These are phyloP conservation scores for Eucalyptus marginata DNA, from an alignment of 345 rosid species.

Conservation along the genomic window DNA sequence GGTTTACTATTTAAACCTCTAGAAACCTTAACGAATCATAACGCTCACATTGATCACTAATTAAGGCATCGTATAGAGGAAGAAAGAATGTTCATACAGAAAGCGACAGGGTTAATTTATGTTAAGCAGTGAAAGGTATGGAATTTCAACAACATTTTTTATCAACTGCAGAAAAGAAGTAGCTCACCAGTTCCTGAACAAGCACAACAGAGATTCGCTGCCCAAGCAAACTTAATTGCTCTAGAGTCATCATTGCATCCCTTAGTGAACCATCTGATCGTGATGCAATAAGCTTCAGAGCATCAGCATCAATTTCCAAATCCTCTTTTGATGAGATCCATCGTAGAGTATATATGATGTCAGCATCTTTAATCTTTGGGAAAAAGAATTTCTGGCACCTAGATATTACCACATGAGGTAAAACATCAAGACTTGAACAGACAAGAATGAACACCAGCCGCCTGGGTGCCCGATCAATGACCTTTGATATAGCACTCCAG, in stretches of 20 bases:
- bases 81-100: not conserved
- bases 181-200: conserved; percentile 90
- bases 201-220: conserved; percentile 69
- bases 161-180: not conserved
- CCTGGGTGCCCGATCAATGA: conserved; percentile 72
- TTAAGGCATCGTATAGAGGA: not conserved
- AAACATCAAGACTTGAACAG: conserved; percentile 76
- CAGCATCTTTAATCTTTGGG: conserved; percentile 87
- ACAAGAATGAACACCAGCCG: conserved; percentile 76
- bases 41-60: not conserved
- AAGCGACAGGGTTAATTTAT: not conserved
- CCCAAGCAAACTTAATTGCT: conserved; percentile 88
- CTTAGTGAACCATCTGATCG: conserved; percentile 95
- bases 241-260: conserved; percentile 95
- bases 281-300: conserved; percentile 87
- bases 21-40: not conserved
- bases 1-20: not conserved
- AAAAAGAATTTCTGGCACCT: conserved; percentile 97
- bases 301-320: conserved; percentile 65
- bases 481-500: conserved; percentile 79
- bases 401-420: conserved; percentile 87
- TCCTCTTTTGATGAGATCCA: conserved; percentile 66
- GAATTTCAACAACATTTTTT: not conserved
- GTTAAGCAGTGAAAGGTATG: not conserved
- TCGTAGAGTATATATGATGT: conserved; percentile 69